Percentiles rank a stretch among this genome's conserved stretches.
phyloP scores from a whole-genome alignment of 768 basidiomycete genomes.

The Cystofilobasidium macerans region DNA sequence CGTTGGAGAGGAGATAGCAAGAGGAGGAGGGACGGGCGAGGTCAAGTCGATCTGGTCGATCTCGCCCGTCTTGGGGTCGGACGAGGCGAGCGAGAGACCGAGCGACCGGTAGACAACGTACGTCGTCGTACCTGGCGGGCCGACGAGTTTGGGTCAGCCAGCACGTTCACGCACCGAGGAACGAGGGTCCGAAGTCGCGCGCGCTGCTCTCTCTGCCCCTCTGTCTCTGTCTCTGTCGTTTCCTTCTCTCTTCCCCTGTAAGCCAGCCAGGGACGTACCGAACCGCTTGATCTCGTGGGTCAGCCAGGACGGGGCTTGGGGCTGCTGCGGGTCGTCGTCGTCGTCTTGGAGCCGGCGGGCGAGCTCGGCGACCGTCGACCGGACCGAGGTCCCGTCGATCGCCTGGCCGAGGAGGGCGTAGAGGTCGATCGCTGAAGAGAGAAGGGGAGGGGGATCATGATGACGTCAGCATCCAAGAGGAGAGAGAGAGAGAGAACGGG shows the following conservation, averaged over 20 bases:
- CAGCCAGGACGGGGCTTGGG: no score
- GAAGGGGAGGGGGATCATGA: not conserved
- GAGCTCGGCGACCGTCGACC: not conserved
- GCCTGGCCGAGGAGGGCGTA: not conserved
- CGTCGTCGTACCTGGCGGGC: no score
- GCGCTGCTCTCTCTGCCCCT: no score
- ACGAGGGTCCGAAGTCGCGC: no score
- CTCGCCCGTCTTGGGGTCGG: not conserved
- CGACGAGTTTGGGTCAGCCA: no score
- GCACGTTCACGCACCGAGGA: no score
- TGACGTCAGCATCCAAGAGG: not conserved
- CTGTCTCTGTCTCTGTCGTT: no score
- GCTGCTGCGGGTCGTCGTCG: no score
- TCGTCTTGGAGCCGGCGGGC: not conserved
- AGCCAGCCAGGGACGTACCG: no score
- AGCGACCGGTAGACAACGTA: not conserved
- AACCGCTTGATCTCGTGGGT: no score
- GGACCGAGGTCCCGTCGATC: not conserved
- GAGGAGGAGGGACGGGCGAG: not conserved
- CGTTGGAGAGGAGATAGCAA: not conserved
- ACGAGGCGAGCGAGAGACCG: not conserved
- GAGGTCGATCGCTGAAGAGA: not conserved
- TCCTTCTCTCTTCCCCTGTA: no score
- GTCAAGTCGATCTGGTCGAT: constrained; percentile 6
- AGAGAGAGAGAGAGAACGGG: no score